Evolutionary conservation across 306 rosid species (phyloP).

Genomic region (Prunus mume): DNA sequence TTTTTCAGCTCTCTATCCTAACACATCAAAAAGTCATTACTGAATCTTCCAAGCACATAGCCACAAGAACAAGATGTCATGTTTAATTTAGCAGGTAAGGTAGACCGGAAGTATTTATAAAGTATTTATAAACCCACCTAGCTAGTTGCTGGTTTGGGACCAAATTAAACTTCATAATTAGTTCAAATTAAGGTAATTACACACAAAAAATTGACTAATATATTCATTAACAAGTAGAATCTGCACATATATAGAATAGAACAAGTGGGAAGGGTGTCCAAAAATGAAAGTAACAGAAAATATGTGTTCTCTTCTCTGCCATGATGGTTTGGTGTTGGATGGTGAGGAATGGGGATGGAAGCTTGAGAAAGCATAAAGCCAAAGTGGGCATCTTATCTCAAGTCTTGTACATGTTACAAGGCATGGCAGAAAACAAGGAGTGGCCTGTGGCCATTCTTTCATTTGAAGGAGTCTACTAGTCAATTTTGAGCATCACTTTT

Average conservation of each 20-base stretch:
- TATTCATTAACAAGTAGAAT: too few relatives aligned
- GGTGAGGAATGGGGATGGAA: conserved; percentile 20
- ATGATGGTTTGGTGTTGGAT: conserved; percentile 32
- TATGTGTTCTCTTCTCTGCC: conserved; percentile 12
- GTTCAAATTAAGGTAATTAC: neutral
- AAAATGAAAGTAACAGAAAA: conserved; percentile 6
- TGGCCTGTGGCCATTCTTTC: conserved; percentile 30
- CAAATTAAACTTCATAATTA: neutral
- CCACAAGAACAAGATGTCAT: conserved; percentile 5
- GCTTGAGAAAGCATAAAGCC: conserved; percentile 36
- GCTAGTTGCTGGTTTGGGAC: neutral
- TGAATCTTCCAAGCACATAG: conserved; percentile 5
- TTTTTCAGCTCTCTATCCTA: conserved; percentile 4
- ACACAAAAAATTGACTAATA: too few relatives aligned
- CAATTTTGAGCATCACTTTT: conserved; percentile 32
- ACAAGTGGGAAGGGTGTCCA: neutral
- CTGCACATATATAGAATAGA: neutral
- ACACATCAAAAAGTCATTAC: neutral
- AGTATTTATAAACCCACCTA: neutral
- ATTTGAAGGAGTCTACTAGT: conserved; percentile 34
- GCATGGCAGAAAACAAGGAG: conserved; percentile 34
- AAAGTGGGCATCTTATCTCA: conserved; percentile 45
- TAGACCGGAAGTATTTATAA: neutral
- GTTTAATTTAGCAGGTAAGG: conserved; percentile 8
- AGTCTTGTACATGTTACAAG: conserved; percentile 21